phyloP scores from a whole-genome alignment of 2,329 filamentous ascomycete genomes.

The Penicillium sp. region DNA sequence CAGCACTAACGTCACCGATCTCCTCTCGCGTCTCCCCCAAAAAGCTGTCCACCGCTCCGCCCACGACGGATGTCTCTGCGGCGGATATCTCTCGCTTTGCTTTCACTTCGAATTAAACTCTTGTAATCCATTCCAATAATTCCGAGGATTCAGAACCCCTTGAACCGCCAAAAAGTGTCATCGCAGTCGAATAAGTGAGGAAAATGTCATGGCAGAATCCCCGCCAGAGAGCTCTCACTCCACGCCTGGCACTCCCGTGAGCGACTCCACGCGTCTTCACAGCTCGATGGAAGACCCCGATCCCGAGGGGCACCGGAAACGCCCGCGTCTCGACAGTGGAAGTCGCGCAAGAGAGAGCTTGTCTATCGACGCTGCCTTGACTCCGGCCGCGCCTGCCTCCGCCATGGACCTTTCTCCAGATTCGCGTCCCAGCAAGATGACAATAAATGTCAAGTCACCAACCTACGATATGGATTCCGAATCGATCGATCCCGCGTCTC shows the following conservation, averaged over 20 bases:
- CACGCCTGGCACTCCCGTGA: constrained; percentile 36
- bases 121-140: background rate
- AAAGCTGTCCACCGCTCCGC: constrained; percentile 19
- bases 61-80: background rate
- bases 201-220: constrained; percentile 48
- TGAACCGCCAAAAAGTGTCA: background rate
- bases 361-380: constrained; percentile 28
- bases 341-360: constrained; percentile 35
- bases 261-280: constrained; percentile 29
- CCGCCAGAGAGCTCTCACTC: constrained; percentile 47
- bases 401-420: constrained; percentile 29
- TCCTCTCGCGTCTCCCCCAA: constrained; percentile 19
- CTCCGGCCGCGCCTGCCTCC: constrained; percentile 29
- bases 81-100: constrained; percentile 1
- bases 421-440: constrained; percentile 45
- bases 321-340: constrained; percentile 48
- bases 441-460: constrained; percentile 48
- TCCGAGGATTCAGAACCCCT: background rate
- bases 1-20: constrained; percentile 22
- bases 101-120: background rate
- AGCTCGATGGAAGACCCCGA: constrained; percentile 43
- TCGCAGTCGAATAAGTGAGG: background rate
- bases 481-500: constrained; percentile 11
- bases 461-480: constrained; percentile 19
- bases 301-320: constrained; percentile 44